Conservation (phyloP, 768 basidiomycete genomes). For the Mycena floridula region DNA sequence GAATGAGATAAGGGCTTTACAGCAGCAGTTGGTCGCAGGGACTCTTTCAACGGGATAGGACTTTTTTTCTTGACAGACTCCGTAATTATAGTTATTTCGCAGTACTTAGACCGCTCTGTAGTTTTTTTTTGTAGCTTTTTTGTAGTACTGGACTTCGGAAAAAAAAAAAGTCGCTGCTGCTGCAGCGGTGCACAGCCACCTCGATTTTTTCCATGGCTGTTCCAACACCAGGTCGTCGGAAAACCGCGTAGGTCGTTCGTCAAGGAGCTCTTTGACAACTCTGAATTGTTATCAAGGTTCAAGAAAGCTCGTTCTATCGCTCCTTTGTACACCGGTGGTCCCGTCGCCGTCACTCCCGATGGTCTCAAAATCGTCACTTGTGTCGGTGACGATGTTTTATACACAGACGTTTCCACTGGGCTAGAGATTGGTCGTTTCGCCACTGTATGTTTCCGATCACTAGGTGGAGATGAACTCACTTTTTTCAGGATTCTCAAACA, state of each 20-base stretch:
- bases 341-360: slow-evolving; percentile 73
- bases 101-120: background rate
- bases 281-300: slow-evolving; percentile 45
- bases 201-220: slow-evolving; percentile 25
- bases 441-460: slow-evolving; percentile 53
- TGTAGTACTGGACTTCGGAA: background rate
- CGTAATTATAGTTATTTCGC: too few relatives aligned
- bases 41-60: too few relatives aligned
- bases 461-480: slow-evolving; percentile 1
- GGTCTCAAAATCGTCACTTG: slow-evolving; percentile 80
- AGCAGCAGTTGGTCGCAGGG: too few relatives aligned
- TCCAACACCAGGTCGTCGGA: slow-evolving; percentile 28
- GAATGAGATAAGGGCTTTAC: background rate
- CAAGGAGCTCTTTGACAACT: background rate
- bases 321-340: slow-evolving; percentile 86
- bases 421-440: slow-evolving; percentile 72
- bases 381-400: slow-evolving; percentile 76
- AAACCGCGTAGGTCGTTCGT: slow-evolving; percentile 49
- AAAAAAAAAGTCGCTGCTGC: background rate
- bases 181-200: too few relatives aligned
- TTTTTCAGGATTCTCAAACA: slow-evolving; percentile 69
- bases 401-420: slow-evolving; percentile 77
- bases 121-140: background rate
- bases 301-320: slow-evolving; percentile 67
- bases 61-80: too few relatives aligned